Conservation (phyloP, 345 rosid species). For the Heritiera fomes region DNA sequence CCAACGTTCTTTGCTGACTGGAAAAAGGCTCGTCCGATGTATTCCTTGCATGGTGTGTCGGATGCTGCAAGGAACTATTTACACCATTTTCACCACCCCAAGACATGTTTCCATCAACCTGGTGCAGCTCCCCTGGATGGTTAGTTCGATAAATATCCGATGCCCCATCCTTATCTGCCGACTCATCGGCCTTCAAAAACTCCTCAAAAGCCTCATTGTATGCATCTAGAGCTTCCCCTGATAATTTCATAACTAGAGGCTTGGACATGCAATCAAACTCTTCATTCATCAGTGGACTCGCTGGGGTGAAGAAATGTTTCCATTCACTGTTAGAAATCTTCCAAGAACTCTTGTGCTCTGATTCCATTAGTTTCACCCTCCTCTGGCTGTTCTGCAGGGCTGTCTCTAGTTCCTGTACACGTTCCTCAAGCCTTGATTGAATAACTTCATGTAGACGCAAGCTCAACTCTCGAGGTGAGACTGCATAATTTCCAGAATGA, state of each 20-base stretch:
- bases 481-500: slow-evolving; percentile 55
- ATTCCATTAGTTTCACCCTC: slow-evolving; percentile 57
- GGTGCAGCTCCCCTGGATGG: slow-evolving; percentile 26
- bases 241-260: slow-evolving; percentile 59
- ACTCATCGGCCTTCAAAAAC: slow-evolving; percentile 55
- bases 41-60: neutral
- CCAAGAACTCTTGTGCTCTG: slow-evolving; percentile 27
- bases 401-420: slow-evolving; percentile 65
- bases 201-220: slow-evolving; percentile 73
- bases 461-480: slow-evolving; percentile 77
- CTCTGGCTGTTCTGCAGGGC: slow-evolving; percentile 75
- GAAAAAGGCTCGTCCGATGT: neutral
- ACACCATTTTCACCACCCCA: slow-evolving; percentile 18
- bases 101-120: slow-evolving; percentile 26
- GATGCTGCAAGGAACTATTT: too few species aligned
- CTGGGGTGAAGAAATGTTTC: slow-evolving; percentile 22
- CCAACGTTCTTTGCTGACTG: neutral
- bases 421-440: slow-evolving; percentile 61
- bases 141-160: slow-evolving; percentile 31
- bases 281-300: slow-evolving; percentile 33
- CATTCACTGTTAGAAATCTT: slow-evolving; percentile 29
- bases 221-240: slow-evolving; percentile 79
- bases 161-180: slow-evolving; percentile 61
- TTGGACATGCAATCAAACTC: slow-evolving; percentile 32
- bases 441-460: slow-evolving; percentile 73